A percentile compares a stretch with the other conserved stretches of the same genome.
Conservation (phyloP, 768 basidiomycete species). For the Hygrocybe punicea region DNA sequence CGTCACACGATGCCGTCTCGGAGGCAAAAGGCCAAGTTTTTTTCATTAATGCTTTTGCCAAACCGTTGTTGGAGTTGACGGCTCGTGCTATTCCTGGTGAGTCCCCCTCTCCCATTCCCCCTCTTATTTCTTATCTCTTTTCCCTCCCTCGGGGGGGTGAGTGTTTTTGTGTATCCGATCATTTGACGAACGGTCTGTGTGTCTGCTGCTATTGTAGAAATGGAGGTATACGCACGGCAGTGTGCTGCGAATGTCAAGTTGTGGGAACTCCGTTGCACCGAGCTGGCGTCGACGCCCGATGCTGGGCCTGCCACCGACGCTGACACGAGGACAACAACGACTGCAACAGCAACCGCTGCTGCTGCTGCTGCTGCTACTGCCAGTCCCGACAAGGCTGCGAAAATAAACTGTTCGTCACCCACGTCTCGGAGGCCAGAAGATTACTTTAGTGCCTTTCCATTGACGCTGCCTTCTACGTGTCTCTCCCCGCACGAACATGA, state of each 20-base stretch:
- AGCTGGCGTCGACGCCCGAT: slow-evolving; percentile 26
- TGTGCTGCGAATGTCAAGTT: slow-evolving; percentile 65
- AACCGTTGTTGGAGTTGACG: slow-evolving; percentile 78
- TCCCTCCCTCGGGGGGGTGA: too few species aligned
- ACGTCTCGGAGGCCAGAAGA: slow-evolving; percentile 54
- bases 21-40: slow-evolving; percentile 84
- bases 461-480: slow-evolving; percentile 19
- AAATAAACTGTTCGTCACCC: slow-evolving; percentile 23
- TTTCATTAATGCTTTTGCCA: slow-evolving; percentile 80
- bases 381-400: too few species aligned
- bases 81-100: slow-evolving; percentile 70
- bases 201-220: slow-evolving; percentile 55
- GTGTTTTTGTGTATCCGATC: too few species aligned
- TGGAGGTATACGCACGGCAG: slow-evolving; percentile 61
- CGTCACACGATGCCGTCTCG: slow-evolving; percentile 45
- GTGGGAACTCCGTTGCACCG: slow-evolving; percentile 58
- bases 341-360: too few species aligned
- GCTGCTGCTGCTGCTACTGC: too few species aligned
- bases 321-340: too few species aligned
- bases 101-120: slow-evolving; percentile 18
- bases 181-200: too few species aligned
- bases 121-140: background rate
- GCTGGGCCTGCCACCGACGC: too few species aligned
- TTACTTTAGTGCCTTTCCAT: slow-evolving; percentile 36
- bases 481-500: slow-evolving; percentile 1